Evolutionary conservation across 768 basidiomycete genomes (phyloP).

Genomic region (Mycena belliarum): DNA sequence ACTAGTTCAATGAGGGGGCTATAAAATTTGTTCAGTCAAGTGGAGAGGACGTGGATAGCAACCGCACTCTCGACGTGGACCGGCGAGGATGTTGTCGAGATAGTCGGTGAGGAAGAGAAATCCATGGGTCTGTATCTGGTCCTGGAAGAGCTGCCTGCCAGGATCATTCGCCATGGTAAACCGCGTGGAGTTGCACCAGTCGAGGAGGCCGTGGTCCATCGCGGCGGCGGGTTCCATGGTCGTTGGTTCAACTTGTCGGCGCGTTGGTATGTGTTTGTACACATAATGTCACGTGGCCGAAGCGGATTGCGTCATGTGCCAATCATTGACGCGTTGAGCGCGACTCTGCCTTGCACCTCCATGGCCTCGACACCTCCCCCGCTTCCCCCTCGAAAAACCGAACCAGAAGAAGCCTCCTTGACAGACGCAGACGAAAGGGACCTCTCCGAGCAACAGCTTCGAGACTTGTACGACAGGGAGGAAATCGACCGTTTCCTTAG

Average conservation of each 20-base stretch:
- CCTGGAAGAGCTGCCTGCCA: constrained; percentile 67
- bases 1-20: constrained; percentile 79
- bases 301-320: background rate
- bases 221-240: constrained; percentile 11
- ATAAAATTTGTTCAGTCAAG: background rate
- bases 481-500: constrained; percentile 41
- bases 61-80: constrained; percentile 67
- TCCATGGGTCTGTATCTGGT: constrained; percentile 73
- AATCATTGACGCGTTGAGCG: constrained; percentile 6
- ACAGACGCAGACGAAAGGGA: constrained; percentile 25
- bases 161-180: constrained; percentile 72
- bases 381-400: constrained; percentile 17
- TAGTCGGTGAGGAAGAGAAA: constrained; percentile 82
- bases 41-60: background rate
- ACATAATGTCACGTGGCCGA: constrained; percentile 13
- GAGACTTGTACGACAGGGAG: constrained; percentile 38
- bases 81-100: constrained; percentile 68
- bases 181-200: constrained; percentile 71
- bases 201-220: constrained; percentile 56
- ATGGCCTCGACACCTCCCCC: background rate
- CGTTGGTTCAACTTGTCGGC: constrained; percentile 13
- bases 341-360: background rate
- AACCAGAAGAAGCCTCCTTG: constrained; percentile 3
- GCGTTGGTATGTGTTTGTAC: constrained; percentile 17
- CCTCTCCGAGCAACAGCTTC: constrained; percentile 53